Base-by-base conservation (phyloP, 2,329 filamentous ascomycete species). In the Myrmaecium sp. region DNA sequence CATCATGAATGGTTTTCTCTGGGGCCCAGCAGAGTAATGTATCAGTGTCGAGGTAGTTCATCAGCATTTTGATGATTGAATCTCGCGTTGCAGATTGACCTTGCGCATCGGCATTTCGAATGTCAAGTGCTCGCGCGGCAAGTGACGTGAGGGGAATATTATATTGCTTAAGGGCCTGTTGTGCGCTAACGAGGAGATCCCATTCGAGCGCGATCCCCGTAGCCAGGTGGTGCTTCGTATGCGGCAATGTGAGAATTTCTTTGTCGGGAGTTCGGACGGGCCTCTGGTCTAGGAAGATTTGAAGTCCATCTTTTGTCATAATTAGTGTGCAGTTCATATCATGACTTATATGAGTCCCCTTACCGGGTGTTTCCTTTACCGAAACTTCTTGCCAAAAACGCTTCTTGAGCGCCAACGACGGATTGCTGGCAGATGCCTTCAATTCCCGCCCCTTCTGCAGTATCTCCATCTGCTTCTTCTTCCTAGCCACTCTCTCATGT, bases 31-130 rank as follows among this genome's bases (percentile, higher is more conserved):
- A 95, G 2, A 98, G 69, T 18, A 95, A 57, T 0, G 81, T 84
- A 54, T 98, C 89, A 1, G 89, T 95, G 41, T 83, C 74, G 14
- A 98, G 66, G 51, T 95, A 95, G 24, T 77, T 69, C 63, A 95
- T 67, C 27, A 89, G 56, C 35, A 70, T 74, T 11, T 58, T 60
- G 10, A 76, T 57, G 24, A 94, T 72, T 21, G 65, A 58, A 1
- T 64, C 47, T 18, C 84, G 66, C 19, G 77, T 62, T 14, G 60
- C 57, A 10, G 42, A 47, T 20, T 59, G 50, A 3, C 59, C 61
- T 6, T 52, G 36, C 0, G 47, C 47, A 37, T 92, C 80, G 38
- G 82, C 75, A 12, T 62, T 62, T 25, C 61, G 62, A 29, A 95
- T 79, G 46, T 95, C 86, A 16, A 86, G 52, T 0, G 83, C 86